Evolutionary conservation across 345 rosid species (phyloP).

Genomic region (Stellera chamaejasme): DNA sequence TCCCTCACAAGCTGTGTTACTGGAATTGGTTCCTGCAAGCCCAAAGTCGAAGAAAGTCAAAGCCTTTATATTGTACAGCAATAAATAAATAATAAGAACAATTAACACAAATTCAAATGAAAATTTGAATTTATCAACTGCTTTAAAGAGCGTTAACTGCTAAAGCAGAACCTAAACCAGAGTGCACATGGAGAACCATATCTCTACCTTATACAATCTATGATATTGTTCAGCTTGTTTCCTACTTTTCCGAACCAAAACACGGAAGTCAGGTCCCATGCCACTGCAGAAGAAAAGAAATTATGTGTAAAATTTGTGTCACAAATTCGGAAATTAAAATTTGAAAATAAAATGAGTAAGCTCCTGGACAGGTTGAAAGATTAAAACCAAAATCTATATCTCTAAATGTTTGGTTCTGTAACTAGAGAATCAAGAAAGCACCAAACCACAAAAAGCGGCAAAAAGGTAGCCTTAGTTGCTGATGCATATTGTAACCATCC

Average conservation of each 20-base stretch:
- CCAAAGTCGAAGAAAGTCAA: conserved; percentile 9
- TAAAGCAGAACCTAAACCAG: not conserved
- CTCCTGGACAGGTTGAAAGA: too few relatives aligned
- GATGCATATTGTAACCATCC: too few relatives aligned
- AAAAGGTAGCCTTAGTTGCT: too few relatives aligned
- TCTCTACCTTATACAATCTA: conserved; percentile 58
- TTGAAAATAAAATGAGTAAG: too few relatives aligned
- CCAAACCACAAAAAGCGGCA: too few relatives aligned
- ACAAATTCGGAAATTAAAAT: too few relatives aligned
- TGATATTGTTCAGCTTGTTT: conserved; percentile 91
- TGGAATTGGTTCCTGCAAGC: conserved; percentile 86
- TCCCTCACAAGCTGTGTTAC: conserved; percentile 97
- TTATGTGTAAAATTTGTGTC: not conserved
- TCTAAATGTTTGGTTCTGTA: too few relatives aligned
- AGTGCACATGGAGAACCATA: not conserved
- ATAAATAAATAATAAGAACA: not conserved
- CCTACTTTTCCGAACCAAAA: conserved; percentile 90
- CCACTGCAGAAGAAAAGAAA: conserved; percentile 43
- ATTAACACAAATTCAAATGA: not conserved
- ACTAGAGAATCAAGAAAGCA: too few relatives aligned
- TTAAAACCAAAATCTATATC: too few relatives aligned
- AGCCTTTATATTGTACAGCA: conserved; percentile 6
- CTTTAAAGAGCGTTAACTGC: not conserved
- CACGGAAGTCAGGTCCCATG: conserved; percentile 97
- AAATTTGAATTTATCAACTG: not conserved